Evolutionary conservation across 2,329 filamentous ascomycete species (phyloP).

Genomic region (Cytospora piceicola): DNA sequence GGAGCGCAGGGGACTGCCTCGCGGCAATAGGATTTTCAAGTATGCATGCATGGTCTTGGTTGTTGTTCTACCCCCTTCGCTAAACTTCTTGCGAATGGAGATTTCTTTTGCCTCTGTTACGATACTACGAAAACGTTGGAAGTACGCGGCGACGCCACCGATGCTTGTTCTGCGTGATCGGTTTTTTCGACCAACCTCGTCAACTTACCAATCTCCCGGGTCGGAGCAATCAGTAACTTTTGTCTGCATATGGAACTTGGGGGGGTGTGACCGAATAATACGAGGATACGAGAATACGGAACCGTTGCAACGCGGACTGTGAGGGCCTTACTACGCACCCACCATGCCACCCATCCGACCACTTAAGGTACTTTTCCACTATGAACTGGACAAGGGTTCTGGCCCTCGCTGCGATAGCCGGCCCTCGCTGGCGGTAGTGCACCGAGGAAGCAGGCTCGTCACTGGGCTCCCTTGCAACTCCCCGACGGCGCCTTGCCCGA

Average conservation of each 20-base stretch:
- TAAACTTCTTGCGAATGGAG: neutral
- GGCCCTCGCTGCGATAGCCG: neutral
- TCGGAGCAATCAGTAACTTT: neutral
- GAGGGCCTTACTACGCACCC: neutral
- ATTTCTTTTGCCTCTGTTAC: neutral
- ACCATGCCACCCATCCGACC: neutral
- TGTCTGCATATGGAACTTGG: too few species aligned
- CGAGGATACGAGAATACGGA: neutral
- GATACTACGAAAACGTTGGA: neutral
- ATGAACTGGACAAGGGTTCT: neutral
- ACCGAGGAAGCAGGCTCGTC: neutral
- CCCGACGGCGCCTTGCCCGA: slow-evolving; percentile 4
- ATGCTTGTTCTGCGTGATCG: neutral
- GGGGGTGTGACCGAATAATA: too few species aligned
- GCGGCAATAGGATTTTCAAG: slow-evolving; percentile 37
- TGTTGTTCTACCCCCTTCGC: neutral
- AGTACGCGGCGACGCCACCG: neutral
- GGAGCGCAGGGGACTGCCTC: slow-evolving; percentile 42
- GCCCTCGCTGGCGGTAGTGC: neutral
- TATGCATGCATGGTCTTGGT: slow-evolving; percentile 8
- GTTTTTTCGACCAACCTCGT: neutral
- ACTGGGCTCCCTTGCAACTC: neutral
- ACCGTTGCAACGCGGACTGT: neutral
- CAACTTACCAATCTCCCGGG: neutral
- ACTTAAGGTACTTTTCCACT: neutral